Conservation (phyloP, 176 grass and related monocot species). For the Aegilops tauschii region DNA sequence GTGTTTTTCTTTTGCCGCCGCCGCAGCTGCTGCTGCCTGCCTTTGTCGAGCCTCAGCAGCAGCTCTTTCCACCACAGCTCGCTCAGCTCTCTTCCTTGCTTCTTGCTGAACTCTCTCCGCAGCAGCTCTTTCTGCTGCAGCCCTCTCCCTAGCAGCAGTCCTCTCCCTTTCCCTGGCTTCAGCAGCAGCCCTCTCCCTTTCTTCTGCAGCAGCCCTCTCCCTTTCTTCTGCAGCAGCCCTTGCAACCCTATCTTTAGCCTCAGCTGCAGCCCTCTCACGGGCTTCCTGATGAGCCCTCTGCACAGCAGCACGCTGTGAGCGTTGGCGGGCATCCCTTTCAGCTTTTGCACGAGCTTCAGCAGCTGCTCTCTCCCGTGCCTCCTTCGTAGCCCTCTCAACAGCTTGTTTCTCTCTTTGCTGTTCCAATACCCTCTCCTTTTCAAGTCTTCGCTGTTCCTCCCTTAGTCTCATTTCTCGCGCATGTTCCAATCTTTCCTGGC, state of each 20-base stretch:
- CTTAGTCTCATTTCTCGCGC: slow-evolving; percentile 45
- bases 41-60: slow-evolving; percentile 65
- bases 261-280: slow-evolving; percentile 53
- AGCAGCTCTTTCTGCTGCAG: slow-evolving; percentile 50
- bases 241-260: slow-evolving; percentile 57
- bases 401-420: slow-evolving; percentile 54
- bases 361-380: slow-evolving; percentile 63
- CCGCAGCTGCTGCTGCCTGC: slow-evolving; percentile 51
- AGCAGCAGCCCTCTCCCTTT: slow-evolving; percentile 47
- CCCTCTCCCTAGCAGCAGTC: slow-evolving; percentile 45
- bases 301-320: slow-evolving; percentile 60
- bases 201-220: slow-evolving; percentile 36
- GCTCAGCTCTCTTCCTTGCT: slow-evolving; percentile 64
- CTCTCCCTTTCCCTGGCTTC: slow-evolving; percentile 66
- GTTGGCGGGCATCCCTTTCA: slow-evolving; percentile 58
- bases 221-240: slow-evolving; percentile 43
- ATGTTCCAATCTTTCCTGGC: slow-evolving; percentile 42
- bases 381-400: slow-evolving; percentile 64
- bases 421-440: slow-evolving; percentile 58
- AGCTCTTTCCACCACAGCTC: slow-evolving; percentile 69
- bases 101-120: slow-evolving; percentile 57
- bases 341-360: slow-evolving; percentile 69
- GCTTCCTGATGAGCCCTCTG: slow-evolving; percentile 65
- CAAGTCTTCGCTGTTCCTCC: slow-evolving; percentile 49
- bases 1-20: slow-evolving; percentile 61